Base-by-base conservation (phyloP, 208 protist genomes). In the Trypanosoma melophagium region DNA sequence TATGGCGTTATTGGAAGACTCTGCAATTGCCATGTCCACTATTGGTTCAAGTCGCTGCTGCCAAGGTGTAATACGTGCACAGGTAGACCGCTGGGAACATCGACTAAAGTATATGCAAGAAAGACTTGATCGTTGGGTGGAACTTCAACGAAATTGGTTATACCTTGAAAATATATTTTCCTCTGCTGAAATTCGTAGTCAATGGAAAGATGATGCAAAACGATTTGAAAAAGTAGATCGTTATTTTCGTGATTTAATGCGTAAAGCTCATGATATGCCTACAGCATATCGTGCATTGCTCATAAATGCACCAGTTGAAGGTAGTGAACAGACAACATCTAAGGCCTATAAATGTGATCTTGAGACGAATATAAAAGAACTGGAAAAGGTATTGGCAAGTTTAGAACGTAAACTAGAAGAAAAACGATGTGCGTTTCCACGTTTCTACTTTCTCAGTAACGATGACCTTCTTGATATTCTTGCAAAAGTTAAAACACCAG, bases 391-490 rank as follows among this genome's bases (percentile, higher is more conserved):
- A 25, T 80, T 98, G 38, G 92, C 94, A 56, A 93, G 83, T 49
- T 71, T 99, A 51, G 93, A 98, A 75, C 86, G 94, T 60, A 98
- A 98, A 64, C 81, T 99, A 17, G 97, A 99, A 74, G 90, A 98
- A 68, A 99, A 99, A 84, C 89, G 98, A 9, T 86, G 93, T 61
- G 84, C 87, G 42, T 98, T 98, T 66, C 93, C 96, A n/a, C 89
- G 98, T 60, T 99, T 99, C 76, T 99, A 98, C 87, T 99, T 99
- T 71, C 87, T 97, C 45, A 97, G 92, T 76, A 97, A 97, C 71
- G 88, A 95, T 71, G 98, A 99, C 65, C 76, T 99, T 55, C 87
- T 99, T 9, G 97, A 99, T 71, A 97, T 99, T 53, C 81, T 99
- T n/a, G 92, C 98, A 38, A 98, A 99, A 87, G 97, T 97, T 21